Conservation (phyloP, 108 stramenopile species). For the Stephanodiscus minutulus region DNA sequence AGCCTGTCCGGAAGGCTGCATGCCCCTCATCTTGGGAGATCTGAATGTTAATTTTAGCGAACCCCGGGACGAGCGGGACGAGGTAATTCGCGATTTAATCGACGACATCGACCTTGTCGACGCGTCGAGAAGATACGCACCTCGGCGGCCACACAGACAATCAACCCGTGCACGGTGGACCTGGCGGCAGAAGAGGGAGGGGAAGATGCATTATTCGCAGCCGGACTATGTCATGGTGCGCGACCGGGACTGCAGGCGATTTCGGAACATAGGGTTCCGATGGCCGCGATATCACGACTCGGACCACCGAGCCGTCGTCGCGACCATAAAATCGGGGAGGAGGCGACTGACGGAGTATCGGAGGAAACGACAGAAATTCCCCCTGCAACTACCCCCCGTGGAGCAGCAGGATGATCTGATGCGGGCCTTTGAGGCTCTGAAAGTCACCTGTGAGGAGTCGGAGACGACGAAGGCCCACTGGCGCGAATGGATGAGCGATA, state of each 20-base stretch:
- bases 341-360: neutral
- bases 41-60: no score
- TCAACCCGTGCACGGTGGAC: neutral
- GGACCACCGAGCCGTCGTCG: neutral
- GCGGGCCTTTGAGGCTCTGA: neutral
- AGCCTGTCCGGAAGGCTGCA: slow-evolving; percentile 12
- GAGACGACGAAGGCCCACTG: neutral
- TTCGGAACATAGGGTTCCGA: neutral
- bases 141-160: no score
- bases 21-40: neutral
- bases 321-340: neutral
- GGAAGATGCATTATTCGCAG: neutral
- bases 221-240: neutral
- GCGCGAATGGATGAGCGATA: neutral
- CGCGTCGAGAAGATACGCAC: no score
- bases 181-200: slow-evolving; percentile 1
- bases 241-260: neutral
- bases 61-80: no score
- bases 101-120: no score
- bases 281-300: neutral
- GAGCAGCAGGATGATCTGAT: neutral
- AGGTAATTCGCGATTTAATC: no score
- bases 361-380: neutral
- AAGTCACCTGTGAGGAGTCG: neutral
- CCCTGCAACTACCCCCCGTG: neutral